Conservation (phyloP, 768 basidiomycete species). For the Boletus sp. region DNA sequence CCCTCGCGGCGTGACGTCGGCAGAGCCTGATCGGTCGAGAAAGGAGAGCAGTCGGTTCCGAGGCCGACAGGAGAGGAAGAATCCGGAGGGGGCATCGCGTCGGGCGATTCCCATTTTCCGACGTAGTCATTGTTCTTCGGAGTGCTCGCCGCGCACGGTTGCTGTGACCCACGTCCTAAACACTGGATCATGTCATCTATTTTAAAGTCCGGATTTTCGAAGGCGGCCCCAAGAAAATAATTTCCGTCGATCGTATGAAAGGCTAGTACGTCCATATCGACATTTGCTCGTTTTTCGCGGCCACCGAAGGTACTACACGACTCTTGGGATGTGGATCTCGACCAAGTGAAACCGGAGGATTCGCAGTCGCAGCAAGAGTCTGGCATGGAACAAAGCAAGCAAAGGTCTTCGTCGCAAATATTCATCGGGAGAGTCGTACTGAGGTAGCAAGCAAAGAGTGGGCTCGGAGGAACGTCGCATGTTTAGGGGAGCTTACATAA, state of each 20-base stretch:
- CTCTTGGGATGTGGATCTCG: neutral
- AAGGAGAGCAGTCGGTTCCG: neutral
- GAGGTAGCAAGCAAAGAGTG: neutral
- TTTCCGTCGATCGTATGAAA: neutral
- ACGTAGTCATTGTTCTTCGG: constrained; percentile 4
- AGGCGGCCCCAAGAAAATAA: neutral
- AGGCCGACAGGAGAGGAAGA: constrained; percentile 20
- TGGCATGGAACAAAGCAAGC: constrained; percentile 3
- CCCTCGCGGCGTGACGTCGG: neutral
- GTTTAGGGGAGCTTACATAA: neutral
- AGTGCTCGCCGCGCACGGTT: neutral
- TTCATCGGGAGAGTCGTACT: constrained; percentile 4
- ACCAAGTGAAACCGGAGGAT: constrained; percentile 5
- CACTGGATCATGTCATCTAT: neutral
- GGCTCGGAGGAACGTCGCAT: neutral
- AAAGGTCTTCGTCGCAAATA: neutral
- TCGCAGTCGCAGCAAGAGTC: constrained; percentile 6
- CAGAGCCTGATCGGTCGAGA: neutral
- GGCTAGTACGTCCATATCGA: neutral
- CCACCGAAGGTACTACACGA: neutral
- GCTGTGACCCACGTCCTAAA: neutral
- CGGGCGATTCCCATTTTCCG: constrained; percentile 4
- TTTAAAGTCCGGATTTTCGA: neutral
- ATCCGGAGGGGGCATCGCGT: constrained; percentile 13
- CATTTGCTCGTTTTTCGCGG: neutral